phyloP scores from a whole-genome alignment of 2,329 filamentous ascomycete species.

The Stachybotrys chlorohalonatus region DNA sequence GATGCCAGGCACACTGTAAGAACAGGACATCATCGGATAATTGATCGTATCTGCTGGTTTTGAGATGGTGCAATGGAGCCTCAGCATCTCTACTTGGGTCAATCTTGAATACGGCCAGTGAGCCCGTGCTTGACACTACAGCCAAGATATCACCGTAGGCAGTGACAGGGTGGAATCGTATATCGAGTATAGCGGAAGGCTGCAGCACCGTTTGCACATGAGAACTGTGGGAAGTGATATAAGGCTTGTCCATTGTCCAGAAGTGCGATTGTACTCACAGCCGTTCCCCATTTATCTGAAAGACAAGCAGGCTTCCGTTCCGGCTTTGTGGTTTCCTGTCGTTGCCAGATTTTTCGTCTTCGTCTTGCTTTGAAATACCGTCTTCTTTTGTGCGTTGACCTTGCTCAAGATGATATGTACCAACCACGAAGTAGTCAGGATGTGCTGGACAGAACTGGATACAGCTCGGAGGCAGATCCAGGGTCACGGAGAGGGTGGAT shows the following conservation, averaged over 20 bases:
- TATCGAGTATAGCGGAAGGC: constrained; percentile 70
- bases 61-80: constrained; percentile 28
- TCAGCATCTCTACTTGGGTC: constrained; percentile 23
- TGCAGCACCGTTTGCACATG: constrained; percentile 52
- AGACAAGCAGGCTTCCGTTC: constrained; percentile 66
- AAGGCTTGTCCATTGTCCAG: not conserved
- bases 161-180: constrained; percentile 62
- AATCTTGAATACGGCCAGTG: constrained; percentile 55
- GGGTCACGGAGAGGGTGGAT: constrained; percentile 38
- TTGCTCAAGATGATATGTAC: constrained; percentile 71
- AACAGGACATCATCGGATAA: constrained; percentile 54
- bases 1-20: constrained; percentile 67
- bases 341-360: constrained; percentile 12
- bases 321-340: constrained; percentile 47
- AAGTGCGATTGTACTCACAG: constrained; percentile 39
- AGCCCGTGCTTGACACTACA: constrained; percentile 69
- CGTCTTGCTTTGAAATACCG: constrained; percentile 10
- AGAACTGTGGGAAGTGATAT: constrained; percentile 25
- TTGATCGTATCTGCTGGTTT: constrained; percentile 34
- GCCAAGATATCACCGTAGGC: constrained; percentile 48
- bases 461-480: constrained; percentile 67
- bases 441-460: constrained; percentile 61
- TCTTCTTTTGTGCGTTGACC: constrained; percentile 15
- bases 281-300: constrained; percentile 39
- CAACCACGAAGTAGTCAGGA: constrained; percentile 63